A percentile compares a stretch with the other conserved stretches of the same genome.
phyloP scores from a whole-genome alignment of 495 filamentous ascomycete genomes.

The Thermothielavioides terrestris region DNA sequence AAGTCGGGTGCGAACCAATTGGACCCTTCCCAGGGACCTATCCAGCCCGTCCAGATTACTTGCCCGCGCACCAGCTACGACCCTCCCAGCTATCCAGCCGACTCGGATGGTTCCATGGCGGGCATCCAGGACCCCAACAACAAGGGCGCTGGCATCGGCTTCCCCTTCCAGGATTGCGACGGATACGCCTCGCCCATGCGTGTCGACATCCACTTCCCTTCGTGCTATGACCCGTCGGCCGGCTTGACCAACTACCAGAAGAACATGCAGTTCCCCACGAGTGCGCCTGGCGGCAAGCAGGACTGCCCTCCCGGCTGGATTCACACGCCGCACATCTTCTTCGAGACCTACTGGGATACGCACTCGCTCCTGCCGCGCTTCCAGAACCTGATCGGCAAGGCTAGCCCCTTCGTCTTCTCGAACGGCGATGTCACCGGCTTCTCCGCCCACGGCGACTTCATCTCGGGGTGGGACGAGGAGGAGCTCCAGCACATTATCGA shows the following conservation, averaged over 20 bases:
- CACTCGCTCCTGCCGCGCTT: conserved; percentile 44
- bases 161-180: conserved; percentile 44
- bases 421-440: conserved; percentile 52
- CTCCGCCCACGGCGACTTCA: conserved; percentile 60
- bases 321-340: conserved; percentile 53
- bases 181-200: conserved; percentile 50
- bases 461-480: conserved; percentile 60
- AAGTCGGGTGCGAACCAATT: conserved; percentile 27
- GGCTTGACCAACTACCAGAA: conserved; percentile 43
- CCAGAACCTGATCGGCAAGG: conserved; percentile 45
- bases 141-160: conserved; percentile 39
- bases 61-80: conserved; percentile 39
- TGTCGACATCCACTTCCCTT: conserved; percentile 44
- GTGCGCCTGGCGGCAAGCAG: conserved; percentile 42
- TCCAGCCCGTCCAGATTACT: conserved; percentile 38
- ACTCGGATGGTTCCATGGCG: conserved; percentile 37
- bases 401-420: conserved; percentile 56
- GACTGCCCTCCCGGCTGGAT: conserved; percentile 56
- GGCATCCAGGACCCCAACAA: conserved; percentile 45
- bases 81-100: conserved; percentile 43
- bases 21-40: conserved; percentile 33
- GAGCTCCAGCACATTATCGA: conserved; percentile 54
- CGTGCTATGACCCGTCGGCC: conserved; percentile 51
- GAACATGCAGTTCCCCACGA: conserved; percentile 46
- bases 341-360: conserved; percentile 59